Base-by-base conservation (phyloP, 75 land plant species). In the Ceratopteris richardii region DNA sequence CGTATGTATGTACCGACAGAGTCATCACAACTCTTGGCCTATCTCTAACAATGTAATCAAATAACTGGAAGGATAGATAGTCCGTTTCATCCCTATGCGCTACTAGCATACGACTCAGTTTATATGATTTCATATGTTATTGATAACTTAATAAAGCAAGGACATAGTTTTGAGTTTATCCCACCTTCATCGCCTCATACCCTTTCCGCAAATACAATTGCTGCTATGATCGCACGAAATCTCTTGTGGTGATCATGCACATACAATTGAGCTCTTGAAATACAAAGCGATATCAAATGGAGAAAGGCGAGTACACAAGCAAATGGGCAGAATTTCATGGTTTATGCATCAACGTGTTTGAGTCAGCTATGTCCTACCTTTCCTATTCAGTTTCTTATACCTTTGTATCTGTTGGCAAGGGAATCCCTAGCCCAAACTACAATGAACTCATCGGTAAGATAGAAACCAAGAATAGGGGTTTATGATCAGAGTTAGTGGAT, bases 51-150 rank as follows among this genome's bases (percentile, higher is more conserved):
- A 16, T 57, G 41, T 14, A 44, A 61, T n/a, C 42, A 20, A 14
- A 28, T 54, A 11, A 39, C 29, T 11, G 51, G 14, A 25, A 12
- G 44, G 24, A 18, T 56, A 18, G 65, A 63, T 29, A 19, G 69
- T 10, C 58, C 57, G 18, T 67, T 74, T 43, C 77, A 76, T 58
- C 29, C 76, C 21, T 83, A 75, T 62, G 91, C 67, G 1, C 46
- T 79, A 20, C 80, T 81, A 62, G 94, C 94, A 20, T 89, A 89
- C 75, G 94, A 89, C 51, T 58, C 83, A 4, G 72, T 89, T 18
- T 89, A 90, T 90, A 48, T 78, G 54, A 51, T 85, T 54, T 86
- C 90, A 23, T 58, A 66, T 60, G 83, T 81, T 0, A 23, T 85
- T 5, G 57, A 69, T 2, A 21, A 22, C 0, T 77, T 82, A 25